Evolutionary conservation across 2,329 filamentous ascomycete species (phyloP).

Genomic region (Colletotrichum lentis): DNA sequence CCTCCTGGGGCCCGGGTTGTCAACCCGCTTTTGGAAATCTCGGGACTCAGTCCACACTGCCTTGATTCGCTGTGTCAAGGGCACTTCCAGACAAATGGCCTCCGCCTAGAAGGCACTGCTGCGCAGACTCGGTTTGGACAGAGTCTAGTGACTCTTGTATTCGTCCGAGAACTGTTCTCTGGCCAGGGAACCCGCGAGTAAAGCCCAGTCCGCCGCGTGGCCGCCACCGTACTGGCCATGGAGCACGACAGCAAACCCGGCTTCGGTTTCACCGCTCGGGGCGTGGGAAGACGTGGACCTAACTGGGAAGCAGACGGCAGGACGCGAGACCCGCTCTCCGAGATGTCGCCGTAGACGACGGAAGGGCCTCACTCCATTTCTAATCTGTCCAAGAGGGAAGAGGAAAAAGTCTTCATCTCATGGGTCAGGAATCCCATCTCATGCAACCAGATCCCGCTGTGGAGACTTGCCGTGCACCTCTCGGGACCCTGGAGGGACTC

Average conservation of each 20-base stretch:
- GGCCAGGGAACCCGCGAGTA: conserved; percentile 17
- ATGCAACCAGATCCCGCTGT: conserved; percentile 18
- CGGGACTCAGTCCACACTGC: not conserved
- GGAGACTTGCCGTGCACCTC: conserved; percentile 17
- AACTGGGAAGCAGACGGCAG: conserved; percentile 6
- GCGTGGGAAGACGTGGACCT: not conserved
- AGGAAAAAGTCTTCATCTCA: conserved; percentile 23
- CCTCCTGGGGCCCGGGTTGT: not conserved
- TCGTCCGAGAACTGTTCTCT: conserved; percentile 24
- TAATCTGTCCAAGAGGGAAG: conserved; percentile 9
- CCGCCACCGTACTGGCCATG: not conserved
- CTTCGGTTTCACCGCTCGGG: conserved; percentile 30
- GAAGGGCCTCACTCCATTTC: conserved; percentile 14
- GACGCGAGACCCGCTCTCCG: conserved; percentile 27
- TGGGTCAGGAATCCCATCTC: conserved; percentile 16
- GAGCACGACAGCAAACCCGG: not conserved
- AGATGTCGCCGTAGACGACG: conserved; percentile 33
- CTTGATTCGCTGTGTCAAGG: conserved; percentile 15
- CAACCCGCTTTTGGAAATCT: conserved; percentile 5
- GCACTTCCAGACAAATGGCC: not conserved
- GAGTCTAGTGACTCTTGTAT: not conserved
- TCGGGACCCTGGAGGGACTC: conserved; percentile 19
- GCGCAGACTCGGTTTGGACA: conserved; percentile 3
- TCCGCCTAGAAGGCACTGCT: not conserved
- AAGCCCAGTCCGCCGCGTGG: not conserved